Percentiles rank a stretch among this genome's conserved stretches.
These are phyloP conservation scores for Xylariomycetidae sp. DNA, from an alignment of 2,329 filamentous ascomycete genomes.

Conservation along the genomic window DNA sequence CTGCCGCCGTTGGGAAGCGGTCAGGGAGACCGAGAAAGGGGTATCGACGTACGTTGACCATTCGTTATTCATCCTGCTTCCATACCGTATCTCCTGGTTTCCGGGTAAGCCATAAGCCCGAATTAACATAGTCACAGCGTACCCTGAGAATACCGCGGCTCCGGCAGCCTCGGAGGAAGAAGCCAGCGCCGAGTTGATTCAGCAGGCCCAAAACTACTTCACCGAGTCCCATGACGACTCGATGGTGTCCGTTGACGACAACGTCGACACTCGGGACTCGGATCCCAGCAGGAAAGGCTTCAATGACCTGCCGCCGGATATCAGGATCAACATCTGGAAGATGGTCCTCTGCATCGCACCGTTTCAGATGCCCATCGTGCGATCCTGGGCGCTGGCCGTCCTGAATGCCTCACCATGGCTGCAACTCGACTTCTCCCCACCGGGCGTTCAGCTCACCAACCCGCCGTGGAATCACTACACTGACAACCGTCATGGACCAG, in stretches of 20 bases:
- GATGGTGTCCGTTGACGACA: not conserved
- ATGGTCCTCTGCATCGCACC: conserved; percentile 9
- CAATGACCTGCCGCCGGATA: conserved; percentile 7
- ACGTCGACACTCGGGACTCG: not conserved
- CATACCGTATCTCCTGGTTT: too few species aligned
- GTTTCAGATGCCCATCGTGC: conserved; percentile 7
- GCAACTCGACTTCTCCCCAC: conserved; percentile 10
- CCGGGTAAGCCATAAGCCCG: too few species aligned
- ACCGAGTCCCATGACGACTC: conserved; percentile 2
- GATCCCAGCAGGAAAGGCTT: conserved; percentile 3
- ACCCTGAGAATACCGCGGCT: not conserved
- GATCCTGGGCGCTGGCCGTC: conserved; percentile 10
- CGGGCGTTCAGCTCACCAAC: conserved; percentile 8
- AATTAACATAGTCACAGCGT: conserved; percentile 4
- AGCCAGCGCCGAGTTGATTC: conserved; percentile 8
- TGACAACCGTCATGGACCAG: conserved; percentile 8
- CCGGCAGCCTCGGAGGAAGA: conserved; percentile 3
- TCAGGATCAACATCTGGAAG: conserved; percentile 17
- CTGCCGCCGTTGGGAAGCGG: conserved; percentile 15
- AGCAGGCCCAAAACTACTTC: conserved; percentile 8
- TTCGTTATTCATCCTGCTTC: too few species aligned
- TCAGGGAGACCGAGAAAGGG: conserved; percentile 19
- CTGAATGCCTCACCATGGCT: conserved; percentile 9
- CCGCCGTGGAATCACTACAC: conserved; percentile 15
- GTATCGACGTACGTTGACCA: conserved; percentile 16